Base-by-base conservation (phyloP, 148 eudicot genomes). In the Rhododendron griersonianum region DNA sequence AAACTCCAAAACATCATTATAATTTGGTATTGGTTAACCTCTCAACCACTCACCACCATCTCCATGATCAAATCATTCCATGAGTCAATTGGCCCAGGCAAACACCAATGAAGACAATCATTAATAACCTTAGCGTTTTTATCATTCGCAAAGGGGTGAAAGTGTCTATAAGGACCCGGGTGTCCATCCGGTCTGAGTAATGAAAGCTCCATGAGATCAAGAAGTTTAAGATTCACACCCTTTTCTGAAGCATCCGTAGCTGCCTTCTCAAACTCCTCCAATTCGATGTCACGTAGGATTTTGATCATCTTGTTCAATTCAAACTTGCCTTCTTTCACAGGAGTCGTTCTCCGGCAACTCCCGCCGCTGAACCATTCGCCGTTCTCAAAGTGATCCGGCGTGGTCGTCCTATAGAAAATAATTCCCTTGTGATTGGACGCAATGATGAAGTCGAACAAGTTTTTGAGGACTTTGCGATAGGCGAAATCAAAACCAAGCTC, bases 91-190 rank as follows among this genome's bases (percentile, higher is more conserved):
- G 98, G 98, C 79, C 98, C 98, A 1, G 98, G 98, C 88, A 95
- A 87, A 89, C 98, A 95, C 98, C 98, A 95, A 74, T 95, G 98
- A 87, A 95, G 82, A 85, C 98, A 95, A 87, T 95, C 98, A 25
- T 82, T 86, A 28, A 90, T 87, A 10, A 91, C 86, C 85, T 63
- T 78, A 0, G 87, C 86, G 39, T 87, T 90, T 76, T 88, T 90
- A 21, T 85, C 86, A 73, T 78, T 87, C 1, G 88, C 91, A 81
- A 87, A 94, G 7, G 98, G 98, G 51, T 93, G 82, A 63, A 86
- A 91, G 50, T 87, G 89, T 78, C 98, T 86, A 83, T 91, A 95
- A 1, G 93, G 91, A 82, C 96, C 98, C 0, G 98, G 98, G 88
- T 95, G 98, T 48, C 98, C 98, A 83, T 95, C 98, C 0, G 98